Evolutionary conservation across 2,329 filamentous ascomycete species (phyloP).

Genomic region (Colletotrichum sp.): DNA sequence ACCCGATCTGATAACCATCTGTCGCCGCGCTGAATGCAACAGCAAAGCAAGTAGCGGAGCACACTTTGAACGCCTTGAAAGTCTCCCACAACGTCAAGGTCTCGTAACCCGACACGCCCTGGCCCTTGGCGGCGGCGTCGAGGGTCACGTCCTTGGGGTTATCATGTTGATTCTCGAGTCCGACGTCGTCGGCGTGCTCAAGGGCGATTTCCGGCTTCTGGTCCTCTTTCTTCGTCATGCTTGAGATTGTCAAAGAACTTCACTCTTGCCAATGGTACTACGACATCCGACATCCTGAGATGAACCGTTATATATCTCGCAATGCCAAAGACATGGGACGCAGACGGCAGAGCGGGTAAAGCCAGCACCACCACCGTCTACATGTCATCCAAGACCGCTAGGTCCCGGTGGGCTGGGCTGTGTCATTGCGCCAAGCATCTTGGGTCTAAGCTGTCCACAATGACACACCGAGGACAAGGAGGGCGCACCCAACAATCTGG

Average conservation of each 20-base stretch:
- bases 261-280: background rate
- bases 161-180: background rate
- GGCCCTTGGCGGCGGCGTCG: conserved; percentile 28
- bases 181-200: background rate
- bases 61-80: conserved; percentile 29
- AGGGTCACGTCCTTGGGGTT: conserved; percentile 3
- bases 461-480: background rate
- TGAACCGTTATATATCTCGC: background rate
- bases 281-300: too few relatives aligned
- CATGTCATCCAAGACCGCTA: background rate
- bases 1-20: conserved; percentile 33
- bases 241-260: background rate
- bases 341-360: background rate
- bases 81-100: conserved; percentile 30
- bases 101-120: conserved; percentile 30
- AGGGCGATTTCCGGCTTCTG: background rate
- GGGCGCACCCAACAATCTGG: background rate
- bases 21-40: conserved; percentile 30
- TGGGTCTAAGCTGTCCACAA: background rate
- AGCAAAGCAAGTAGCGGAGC: conserved; percentile 27
- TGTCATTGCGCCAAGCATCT: background rate
- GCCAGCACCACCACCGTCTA: background rate
- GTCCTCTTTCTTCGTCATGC: background rate
- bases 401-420: background rate
- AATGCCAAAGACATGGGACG: background rate